phyloP scores from a whole-genome alignment of 208 protist genomes.

The Leishmania lainsoni region DNA sequence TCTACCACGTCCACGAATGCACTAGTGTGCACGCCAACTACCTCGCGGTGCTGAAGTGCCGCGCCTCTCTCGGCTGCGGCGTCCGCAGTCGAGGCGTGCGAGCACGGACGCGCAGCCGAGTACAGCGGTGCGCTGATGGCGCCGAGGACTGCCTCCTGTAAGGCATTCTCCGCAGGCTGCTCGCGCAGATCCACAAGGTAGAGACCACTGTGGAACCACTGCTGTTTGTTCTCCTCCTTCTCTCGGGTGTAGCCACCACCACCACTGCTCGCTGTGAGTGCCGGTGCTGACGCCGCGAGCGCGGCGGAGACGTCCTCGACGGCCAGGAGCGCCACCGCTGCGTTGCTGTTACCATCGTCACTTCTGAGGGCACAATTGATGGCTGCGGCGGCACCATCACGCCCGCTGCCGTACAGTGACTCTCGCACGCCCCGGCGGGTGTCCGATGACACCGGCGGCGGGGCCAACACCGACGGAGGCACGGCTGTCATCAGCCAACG shows the following conservation, averaged over 20 bases:
- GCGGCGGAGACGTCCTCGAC: constrained; percentile 21
- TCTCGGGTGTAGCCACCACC: not conserved
- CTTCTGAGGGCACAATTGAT: not conserved
- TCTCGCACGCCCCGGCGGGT: not conserved
- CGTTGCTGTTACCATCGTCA: not conserved
- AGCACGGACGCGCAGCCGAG: not conserved
- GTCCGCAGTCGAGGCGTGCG: not conserved
- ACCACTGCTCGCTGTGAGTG: not conserved
- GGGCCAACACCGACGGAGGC: constrained; percentile 37
- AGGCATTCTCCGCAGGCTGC: not conserved
- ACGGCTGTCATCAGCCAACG: constrained; percentile 40
- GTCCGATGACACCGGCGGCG: not conserved
- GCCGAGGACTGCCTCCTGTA: constrained; percentile 43
- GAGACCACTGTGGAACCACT: constrained; percentile 43
- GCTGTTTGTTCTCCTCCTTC: not conserved
- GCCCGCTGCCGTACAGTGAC: not conserved
- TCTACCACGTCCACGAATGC: not conserved
- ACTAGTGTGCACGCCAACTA: not conserved
- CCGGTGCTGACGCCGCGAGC: not conserved
- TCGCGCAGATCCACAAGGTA: constrained; percentile 64
- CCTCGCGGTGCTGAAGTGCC: not conserved
- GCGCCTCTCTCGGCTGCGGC: not conserved
- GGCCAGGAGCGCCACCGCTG: constrained; percentile 14
- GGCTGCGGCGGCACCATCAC: not conserved
- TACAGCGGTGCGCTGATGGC: constrained; percentile 49